Base-by-base conservation (phyloP, 2,329 filamentous ascomycete genomes). In the Trichoderma lentiforme region DNA sequence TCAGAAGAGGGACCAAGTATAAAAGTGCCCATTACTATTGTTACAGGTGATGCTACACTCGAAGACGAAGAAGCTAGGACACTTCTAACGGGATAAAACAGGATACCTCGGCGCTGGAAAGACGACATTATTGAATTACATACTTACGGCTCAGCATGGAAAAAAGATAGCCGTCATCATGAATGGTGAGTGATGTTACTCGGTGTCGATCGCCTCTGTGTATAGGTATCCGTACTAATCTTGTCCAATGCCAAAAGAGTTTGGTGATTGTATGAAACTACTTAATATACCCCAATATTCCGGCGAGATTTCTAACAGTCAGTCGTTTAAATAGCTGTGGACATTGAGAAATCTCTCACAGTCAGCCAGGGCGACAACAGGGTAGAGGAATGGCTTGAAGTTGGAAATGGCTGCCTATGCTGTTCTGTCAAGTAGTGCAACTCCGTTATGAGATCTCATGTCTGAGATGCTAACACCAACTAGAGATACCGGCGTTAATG, bases 151-250 rank as follows among this genome's bases (percentile, higher is more conserved):
- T 72, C 91, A 95, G 73, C 96, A 99, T 86, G 95, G 95, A 81
- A 98, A 98, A 86, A 97, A 94, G 79, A 96, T 99, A 80, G 96
- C 96, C 12, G 96, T 99, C 15, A 98, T 99, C 71, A 89, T 99
- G 84, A 99, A 99, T 81, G 94, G 93, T 79, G 7, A 39, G 68
- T 24, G n/a, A 28, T 34, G 21, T 30, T 28, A 1, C 18, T 11
- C 4, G 6, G 32, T 39, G 7, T 6, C 58, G 18, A 3, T 24
- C 24, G 32, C 15, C 21, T 26, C 4, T 26, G 32, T 7, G 21
- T 5, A 11, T 21, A 7, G 1, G 12, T 56, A 34, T 47, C 34
- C 9, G 11, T 24, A 32, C 65, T 69, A 26, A 69, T 36, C 4
- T 14, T 9, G 4, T 4, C 11, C 0, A 21, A 21, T 12, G 6